phyloP scores from a whole-genome alignment of 352 stramenopile genomes.

The Pythium folliculosum region DNA sequence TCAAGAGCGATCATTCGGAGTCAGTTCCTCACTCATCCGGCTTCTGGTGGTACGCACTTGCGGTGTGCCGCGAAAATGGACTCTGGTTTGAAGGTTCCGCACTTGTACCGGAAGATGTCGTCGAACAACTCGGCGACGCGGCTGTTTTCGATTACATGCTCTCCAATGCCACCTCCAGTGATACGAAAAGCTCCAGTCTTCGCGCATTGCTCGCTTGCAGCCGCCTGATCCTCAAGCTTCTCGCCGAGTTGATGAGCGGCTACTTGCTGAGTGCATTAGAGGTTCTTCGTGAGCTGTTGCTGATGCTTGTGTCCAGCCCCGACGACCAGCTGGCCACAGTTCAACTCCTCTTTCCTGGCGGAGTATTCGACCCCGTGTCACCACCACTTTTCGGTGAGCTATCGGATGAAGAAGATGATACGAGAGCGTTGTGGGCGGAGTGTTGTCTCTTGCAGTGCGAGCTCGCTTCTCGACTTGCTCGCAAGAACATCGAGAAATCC shows the following conservation, averaged over 20 bases:
- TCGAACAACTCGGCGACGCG: constrained; percentile 42
- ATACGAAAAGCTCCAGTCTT: not conserved
- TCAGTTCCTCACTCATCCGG: not conserved
- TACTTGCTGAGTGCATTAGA: constrained; percentile 65
- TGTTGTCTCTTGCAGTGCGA: constrained; percentile 50
- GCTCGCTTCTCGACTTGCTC: constrained; percentile 23
- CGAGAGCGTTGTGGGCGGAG: constrained; percentile 40
- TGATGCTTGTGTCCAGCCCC: not conserved
- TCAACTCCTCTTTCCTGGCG: constrained; percentile 38
- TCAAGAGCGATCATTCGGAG: not conserved
- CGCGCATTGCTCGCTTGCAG: constrained; percentile 20
- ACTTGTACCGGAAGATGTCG: constrained; percentile 32
- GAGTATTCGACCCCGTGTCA: constrained; percentile 32
- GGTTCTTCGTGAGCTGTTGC: constrained; percentile 19
- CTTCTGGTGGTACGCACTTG: constrained; percentile 29
- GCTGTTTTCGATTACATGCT: constrained; percentile 12
- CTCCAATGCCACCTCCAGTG: not conserved
- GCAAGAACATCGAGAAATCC: constrained; percentile 15
- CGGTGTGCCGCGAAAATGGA: constrained; percentile 35
- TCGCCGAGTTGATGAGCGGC: constrained; percentile 47
- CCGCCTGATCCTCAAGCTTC: constrained; percentile 48
- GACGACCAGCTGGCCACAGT: constrained; percentile 6
- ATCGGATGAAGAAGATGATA: constrained; percentile 46
- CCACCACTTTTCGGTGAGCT: constrained; percentile 52
- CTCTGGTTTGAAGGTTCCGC: constrained; percentile 37